phyloP scores from a whole-genome alignment of 106 monocot genomes.

The Hemerocallis citrina region DNA sequence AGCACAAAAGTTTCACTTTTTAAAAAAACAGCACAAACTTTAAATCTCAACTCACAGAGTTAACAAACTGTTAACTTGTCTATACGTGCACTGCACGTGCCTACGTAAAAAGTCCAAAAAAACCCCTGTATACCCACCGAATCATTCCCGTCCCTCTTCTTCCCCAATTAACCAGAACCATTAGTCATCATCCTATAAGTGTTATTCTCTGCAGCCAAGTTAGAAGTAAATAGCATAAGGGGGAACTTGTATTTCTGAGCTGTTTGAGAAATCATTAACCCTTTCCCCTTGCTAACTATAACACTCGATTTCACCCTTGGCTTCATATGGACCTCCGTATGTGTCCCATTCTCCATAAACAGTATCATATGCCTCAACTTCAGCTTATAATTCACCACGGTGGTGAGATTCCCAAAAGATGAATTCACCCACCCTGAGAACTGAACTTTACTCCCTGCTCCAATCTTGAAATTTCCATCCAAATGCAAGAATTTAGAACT shows the following conservation, averaged over 20 bases:
- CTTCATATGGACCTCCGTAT: slow-evolving; percentile 36
- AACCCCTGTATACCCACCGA: too few species aligned
- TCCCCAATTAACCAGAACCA: too few species aligned
- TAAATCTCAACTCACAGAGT: too few species aligned
- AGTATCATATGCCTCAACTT: slow-evolving; percentile 30
- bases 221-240: slow-evolving; percentile 21
- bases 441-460: slow-evolving; percentile 19
- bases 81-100: too few species aligned
- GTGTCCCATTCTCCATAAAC: slow-evolving; percentile 29
- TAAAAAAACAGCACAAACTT: too few species aligned
- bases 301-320: slow-evolving; percentile 18
- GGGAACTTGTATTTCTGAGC: slow-evolving; percentile 33
- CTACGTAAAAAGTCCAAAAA: too few species aligned
- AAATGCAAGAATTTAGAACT: slow-evolving; percentile 7
- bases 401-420: slow-evolving; percentile 56
- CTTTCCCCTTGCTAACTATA: slow-evolving; percentile 3
- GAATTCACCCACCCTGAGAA: slow-evolving; percentile 73
- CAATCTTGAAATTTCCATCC: slow-evolving; percentile 47
- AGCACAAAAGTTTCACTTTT: too few species aligned
- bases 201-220: slow-evolving; percentile 20
- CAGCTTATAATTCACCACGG: slow-evolving; percentile 32
- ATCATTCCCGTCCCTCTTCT: too few species aligned
- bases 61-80: too few species aligned
- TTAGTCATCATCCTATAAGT: slow-evolving; percentile 31
- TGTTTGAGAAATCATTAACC: background rate